These are phyloP conservation scores for Hordeum pubiflorum DNA, from an alignment of 202 grass and related monocot genomes.

Conservation along the genomic window DNA sequence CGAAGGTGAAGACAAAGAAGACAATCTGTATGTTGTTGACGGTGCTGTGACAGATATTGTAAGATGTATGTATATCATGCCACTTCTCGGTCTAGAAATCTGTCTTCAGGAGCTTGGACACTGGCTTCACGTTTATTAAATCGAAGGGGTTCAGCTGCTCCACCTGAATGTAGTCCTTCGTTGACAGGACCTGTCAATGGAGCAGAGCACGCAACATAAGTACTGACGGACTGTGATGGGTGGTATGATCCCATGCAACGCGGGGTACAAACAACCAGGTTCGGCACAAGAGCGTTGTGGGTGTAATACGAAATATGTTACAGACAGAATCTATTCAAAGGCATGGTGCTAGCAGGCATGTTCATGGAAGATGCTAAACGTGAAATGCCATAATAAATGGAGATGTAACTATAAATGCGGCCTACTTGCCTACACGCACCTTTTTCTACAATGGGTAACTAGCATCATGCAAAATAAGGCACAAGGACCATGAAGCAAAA, in stretches of 20 bases:
- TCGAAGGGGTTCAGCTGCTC: constrained; percentile 61
- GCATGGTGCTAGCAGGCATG: neutral
- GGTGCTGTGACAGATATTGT: constrained; percentile 35
- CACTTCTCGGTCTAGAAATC: constrained; percentile 60
- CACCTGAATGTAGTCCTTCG: constrained; percentile 86
- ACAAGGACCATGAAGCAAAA: neutral
- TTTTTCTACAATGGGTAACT: neutral
- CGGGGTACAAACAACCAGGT: neutral
- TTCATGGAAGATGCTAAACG: neutral
- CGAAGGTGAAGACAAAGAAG: neutral
- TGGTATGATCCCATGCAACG: neutral
- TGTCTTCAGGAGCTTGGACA: constrained; percentile 78
- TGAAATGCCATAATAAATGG: neutral
- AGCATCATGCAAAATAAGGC: neutral
- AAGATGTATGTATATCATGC: constrained; percentile 35
- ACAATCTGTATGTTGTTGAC: constrained; percentile 24
- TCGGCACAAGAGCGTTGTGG: neutral
- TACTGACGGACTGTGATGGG: neutral
- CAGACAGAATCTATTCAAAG: neutral
- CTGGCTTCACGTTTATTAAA: constrained; percentile 67
- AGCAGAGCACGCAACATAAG: neutral
- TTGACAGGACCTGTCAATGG: constrained; percentile 65
- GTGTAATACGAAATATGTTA: neutral
- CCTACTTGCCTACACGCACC: neutral
- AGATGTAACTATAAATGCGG: neutral